phyloP scores from a whole-genome alignment of 768 basidiomycete genomes.

The Trametes elegans region DNA sequence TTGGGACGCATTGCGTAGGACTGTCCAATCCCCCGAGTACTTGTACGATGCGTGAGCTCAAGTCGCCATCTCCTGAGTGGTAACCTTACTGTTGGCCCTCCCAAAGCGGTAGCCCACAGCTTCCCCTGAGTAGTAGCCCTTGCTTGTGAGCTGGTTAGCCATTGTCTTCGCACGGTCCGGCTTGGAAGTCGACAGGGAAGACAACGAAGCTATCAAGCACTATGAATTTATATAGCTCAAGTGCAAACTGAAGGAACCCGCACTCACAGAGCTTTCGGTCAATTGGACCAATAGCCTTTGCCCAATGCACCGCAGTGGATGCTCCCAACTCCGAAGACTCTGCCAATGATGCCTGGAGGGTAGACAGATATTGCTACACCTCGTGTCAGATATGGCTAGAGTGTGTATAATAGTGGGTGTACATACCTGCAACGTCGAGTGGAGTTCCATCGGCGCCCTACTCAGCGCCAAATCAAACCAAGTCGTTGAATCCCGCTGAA shows the following conservation, averaged over 20 bases:
- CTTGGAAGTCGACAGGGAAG: conserved; percentile 57
- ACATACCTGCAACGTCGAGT: conserved; percentile 84
- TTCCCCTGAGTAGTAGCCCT: conserved; percentile 89
- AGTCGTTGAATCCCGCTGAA: conserved; percentile 68
- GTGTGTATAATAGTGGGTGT: background rate
- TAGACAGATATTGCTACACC: conserved; percentile 80
- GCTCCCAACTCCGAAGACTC: conserved; percentile 89
- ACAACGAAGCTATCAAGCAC: conserved; percentile 48
- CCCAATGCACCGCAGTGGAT: conserved; percentile 83
- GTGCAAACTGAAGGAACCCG: background rate
- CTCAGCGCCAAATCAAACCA: conserved; percentile 90
- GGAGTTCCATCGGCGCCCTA: conserved; percentile 88
- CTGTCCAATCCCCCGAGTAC: conserved; percentile 3
- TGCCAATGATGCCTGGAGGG: conserved; percentile 66
- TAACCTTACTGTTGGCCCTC: conserved; percentile 56
- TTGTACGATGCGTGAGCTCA: background rate
- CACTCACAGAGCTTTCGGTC: conserved; percentile 74
- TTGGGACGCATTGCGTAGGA: conserved; percentile 44
- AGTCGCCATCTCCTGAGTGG: background rate
- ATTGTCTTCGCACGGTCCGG: conserved; percentile 81
- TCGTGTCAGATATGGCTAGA: background rate
- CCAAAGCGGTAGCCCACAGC: conserved; percentile 77
- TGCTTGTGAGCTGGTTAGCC: conserved; percentile 83
- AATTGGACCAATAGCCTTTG: conserved; percentile 73
- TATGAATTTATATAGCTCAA: background rate